These are phyloP conservation scores for California macrophylla DNA, from an alignment of 441 rosid species.

Conservation along the genomic window DNA sequence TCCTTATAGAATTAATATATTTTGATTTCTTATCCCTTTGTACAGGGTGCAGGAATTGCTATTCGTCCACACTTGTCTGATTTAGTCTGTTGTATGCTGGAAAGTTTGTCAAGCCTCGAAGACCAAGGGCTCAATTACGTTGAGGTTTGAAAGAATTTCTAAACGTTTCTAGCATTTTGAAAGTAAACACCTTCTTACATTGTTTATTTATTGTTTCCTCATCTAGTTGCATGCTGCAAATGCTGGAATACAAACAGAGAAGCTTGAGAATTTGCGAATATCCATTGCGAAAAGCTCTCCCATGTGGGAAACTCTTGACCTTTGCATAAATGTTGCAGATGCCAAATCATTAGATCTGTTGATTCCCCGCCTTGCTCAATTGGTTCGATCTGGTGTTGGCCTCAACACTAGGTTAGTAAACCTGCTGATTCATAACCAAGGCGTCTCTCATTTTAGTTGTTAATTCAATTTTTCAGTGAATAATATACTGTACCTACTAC, in stretches of 20 bases:
- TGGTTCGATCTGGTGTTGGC: constrained; percentile 92
- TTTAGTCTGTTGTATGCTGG: constrained; percentile 95
- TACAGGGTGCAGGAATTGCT: constrained; percentile 86
- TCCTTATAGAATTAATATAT: background rate
- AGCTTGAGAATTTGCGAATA: constrained; percentile 84
- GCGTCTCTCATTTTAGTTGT: too few species aligned
- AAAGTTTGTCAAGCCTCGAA: constrained; percentile 97
- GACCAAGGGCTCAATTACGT: constrained; percentile 96
- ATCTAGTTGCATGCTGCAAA: constrained; percentile 93
- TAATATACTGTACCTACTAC: too few species aligned
- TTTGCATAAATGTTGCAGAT: constrained; percentile 76
- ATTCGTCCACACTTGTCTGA: constrained; percentile 87
- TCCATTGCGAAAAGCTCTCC: constrained; percentile 95
- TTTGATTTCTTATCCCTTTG: constrained; percentile 4
- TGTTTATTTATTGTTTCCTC: constrained; percentile 17
- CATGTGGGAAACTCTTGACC: constrained; percentile 99
- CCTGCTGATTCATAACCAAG: background rate
- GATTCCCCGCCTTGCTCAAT: constrained; percentile 77
- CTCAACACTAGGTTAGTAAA: constrained; percentile 81
- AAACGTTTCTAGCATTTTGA: constrained; percentile 13
- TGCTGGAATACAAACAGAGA: constrained; percentile 85
- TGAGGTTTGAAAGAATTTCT: constrained; percentile 50
- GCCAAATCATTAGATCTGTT: constrained; percentile 60
- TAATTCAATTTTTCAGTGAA: too few species aligned
- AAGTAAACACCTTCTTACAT: constrained; percentile 4